A percentile compares a stretch with the other conserved stretches of the same genome.
These are phyloP conservation scores for Parasitella parasitica DNA, from an alignment of 371 early-diverging fungal species.

Conservation along the genomic window DNA sequence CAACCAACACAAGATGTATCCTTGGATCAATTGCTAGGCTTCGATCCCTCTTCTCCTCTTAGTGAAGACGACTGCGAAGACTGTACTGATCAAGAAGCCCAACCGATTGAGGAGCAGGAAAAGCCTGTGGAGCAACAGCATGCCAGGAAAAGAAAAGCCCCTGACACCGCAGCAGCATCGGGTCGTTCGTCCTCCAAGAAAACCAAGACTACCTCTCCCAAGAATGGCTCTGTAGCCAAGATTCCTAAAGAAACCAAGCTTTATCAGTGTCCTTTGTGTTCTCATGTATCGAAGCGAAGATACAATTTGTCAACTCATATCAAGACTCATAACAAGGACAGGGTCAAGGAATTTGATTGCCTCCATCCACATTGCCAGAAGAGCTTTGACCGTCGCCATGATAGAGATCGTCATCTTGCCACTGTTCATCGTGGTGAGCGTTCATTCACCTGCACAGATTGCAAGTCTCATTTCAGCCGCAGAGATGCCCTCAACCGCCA, in stretches of 20 bases:
- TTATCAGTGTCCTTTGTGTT: slow-evolving; percentile 48
- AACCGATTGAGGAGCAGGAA: neutral
- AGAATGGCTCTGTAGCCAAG: neutral
- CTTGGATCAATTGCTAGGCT: neutral
- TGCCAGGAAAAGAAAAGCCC: slow-evolving; percentile 1
- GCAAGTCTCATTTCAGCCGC: slow-evolving; percentile 58
- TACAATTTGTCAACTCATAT: slow-evolving; percentile 74
- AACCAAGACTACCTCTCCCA: neutral
- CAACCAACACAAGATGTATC: neutral
- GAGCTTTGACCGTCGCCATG: slow-evolving; percentile 63
- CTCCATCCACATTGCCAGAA: slow-evolving; percentile 36
- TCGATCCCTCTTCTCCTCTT: slow-evolving; percentile 7
- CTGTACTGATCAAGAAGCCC: neutral
- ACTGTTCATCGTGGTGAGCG: slow-evolving; percentile 62
- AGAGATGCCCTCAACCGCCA: slow-evolving; percentile 64
- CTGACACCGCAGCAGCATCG: neutral
- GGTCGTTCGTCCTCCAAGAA: neutral
- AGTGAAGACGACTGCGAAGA: slow-evolving; percentile 2
- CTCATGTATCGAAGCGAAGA: slow-evolving; percentile 57
- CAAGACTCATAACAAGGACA: slow-evolving; percentile 66
- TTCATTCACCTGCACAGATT: slow-evolving; percentile 49
- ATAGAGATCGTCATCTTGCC: slow-evolving; percentile 71
- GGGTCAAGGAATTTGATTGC: slow-evolving; percentile 62
- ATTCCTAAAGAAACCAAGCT: neutral
- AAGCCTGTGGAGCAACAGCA: neutral